Evolutionary conservation across 2,329 filamentous ascomycete species (phyloP).

Genomic region (Scortechinia acanthostroma): DNA sequence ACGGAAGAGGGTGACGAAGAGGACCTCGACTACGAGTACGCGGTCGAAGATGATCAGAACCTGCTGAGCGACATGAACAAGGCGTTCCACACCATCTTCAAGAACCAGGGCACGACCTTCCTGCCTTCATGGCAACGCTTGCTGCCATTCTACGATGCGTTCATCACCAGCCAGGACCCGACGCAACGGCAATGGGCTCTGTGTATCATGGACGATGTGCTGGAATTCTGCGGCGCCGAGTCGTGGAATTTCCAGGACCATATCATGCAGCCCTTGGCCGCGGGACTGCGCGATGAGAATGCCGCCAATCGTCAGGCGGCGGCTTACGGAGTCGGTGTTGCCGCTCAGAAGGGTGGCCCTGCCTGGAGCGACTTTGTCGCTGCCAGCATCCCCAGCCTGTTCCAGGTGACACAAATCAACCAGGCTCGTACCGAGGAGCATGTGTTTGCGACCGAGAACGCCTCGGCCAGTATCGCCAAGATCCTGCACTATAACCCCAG

Average conservation of each 20-base stretch:
- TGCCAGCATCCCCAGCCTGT: slow-evolving; percentile 71
- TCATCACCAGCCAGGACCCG: slow-evolving; percentile 73
- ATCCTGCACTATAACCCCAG: slow-evolving; percentile 82
- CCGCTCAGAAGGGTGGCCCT: slow-evolving; percentile 82
- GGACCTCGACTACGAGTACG: slow-evolving; percentile 80
- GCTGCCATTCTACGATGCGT: slow-evolving; percentile 76
- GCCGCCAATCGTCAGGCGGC: slow-evolving; percentile 92
- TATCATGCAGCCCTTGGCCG: slow-evolving; percentile 79
- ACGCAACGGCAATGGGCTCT: slow-evolving; percentile 98
- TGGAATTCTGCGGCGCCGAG: slow-evolving; percentile 89
- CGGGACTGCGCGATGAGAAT: slow-evolving; percentile 77
- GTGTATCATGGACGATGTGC: slow-evolving; percentile 95
- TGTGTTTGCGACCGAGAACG: slow-evolving; percentile 94
- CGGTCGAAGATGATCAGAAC: slow-evolving; percentile 94
- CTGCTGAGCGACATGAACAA: slow-evolving; percentile 99
- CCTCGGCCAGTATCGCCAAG: slow-evolving; percentile 92
- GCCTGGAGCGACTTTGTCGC: slow-evolving; percentile 84
- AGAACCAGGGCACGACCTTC: slow-evolving; percentile 82
- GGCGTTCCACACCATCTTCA: slow-evolving; percentile 97
- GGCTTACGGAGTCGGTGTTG: slow-evolving; percentile 90
- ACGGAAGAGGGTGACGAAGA: slow-evolving; percentile 78
- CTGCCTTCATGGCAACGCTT: slow-evolving; percentile 82
- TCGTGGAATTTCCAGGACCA: slow-evolving; percentile 80
- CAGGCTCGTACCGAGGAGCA: slow-evolving; percentile 86
- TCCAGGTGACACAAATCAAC: slow-evolving; percentile 74